Evolutionary conservation across 1,284 basidiomycete species (phyloP).

Genomic region (Ganoderma resinaceum): DNA sequence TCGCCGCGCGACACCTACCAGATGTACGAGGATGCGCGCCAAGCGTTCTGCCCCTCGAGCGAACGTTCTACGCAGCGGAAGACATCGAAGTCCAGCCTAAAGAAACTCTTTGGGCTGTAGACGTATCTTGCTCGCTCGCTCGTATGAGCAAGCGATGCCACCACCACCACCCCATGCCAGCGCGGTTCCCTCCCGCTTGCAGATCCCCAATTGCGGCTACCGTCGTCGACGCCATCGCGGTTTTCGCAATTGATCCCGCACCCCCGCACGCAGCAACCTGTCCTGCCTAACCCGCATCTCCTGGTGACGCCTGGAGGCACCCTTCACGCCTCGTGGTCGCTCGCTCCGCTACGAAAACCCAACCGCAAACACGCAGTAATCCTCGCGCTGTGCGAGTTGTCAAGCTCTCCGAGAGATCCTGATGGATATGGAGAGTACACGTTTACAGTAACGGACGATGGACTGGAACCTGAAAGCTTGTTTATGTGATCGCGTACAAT

Average conservation of each 20-base stretch:
- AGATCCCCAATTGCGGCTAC: conserved; percentile 10
- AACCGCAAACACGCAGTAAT: neutral
- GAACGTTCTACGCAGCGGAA: conserved; percentile 7
- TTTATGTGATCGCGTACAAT: too few relatives aligned
- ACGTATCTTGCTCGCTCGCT: neutral
- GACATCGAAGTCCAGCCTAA: conserved; percentile 30
- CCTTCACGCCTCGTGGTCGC: neutral
- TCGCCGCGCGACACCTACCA: too few relatives aligned
- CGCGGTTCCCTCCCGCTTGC: neutral
- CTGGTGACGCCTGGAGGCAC: neutral
- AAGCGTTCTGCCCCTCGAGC: conserved; percentile 13
- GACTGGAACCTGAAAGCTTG: too few relatives aligned
- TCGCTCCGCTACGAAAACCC: neutral
- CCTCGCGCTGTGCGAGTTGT: conserved; percentile 10
- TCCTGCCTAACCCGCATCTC: neutral
- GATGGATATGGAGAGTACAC: conserved; percentile 7
- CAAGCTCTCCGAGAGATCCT: conserved; percentile 9
- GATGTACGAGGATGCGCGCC: conserved; percentile 29
- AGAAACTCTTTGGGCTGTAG: conserved; percentile 34
- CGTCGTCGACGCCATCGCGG: neutral
- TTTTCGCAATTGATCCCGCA: neutral
- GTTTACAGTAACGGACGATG: too few relatives aligned
- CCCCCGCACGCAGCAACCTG: neutral
- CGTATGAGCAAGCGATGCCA: neutral
- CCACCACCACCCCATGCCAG: neutral